Base-by-base conservation (phyloP, 2,329 filamentous ascomycete genomes). In the Cordyceps militaris region DNA sequence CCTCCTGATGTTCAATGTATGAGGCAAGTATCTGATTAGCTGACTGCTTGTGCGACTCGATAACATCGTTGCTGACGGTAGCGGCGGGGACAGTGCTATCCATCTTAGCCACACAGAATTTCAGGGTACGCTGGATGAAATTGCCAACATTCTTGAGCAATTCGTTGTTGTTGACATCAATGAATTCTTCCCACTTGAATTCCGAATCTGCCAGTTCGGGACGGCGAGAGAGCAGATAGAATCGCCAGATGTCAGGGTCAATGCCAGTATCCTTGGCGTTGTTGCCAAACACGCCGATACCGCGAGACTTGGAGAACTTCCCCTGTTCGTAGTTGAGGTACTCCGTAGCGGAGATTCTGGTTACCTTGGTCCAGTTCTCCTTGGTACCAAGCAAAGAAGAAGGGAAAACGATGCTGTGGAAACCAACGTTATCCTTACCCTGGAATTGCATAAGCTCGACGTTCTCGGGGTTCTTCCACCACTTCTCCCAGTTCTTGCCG, bases 361-460 rank as follows among this genome's bases (percentile, higher is more conserved):
- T 85, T 34, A 96, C 82, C 82, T 87, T 89, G 50, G 91, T 96
- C 92, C 92, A 97, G 62, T 86, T 85, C 65, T 96, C 87, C 46
- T 81, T 79, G 0, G 91, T 93, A 58, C 92, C 92, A 11, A 97
- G 79, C 70, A 96, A 88, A 43, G 86, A 91, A 30, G 83, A 89
- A 1, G 93, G 93, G 79, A 96, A 97, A 68, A 96, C 91, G 66
- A 96, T 89, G 46, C 88, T 89, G 75, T 96, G 91, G 64, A 73
- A 74, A 28, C 85, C 85, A 16, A 90, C 70, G 32, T 74, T 74
- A 66, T 77, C 72, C 68, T 96, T 97, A 74, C 92, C 92, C 84
- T 96, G 89, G 79, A 97, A 95, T 75, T 97, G 92, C 72, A 94
- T 96, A 13, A 97, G 82, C 68, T 87, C 83, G 49, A 97, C 91